Base-by-base conservation (phyloP, 164 flowering plant species). In the Umbilicus rupestris region DNA sequence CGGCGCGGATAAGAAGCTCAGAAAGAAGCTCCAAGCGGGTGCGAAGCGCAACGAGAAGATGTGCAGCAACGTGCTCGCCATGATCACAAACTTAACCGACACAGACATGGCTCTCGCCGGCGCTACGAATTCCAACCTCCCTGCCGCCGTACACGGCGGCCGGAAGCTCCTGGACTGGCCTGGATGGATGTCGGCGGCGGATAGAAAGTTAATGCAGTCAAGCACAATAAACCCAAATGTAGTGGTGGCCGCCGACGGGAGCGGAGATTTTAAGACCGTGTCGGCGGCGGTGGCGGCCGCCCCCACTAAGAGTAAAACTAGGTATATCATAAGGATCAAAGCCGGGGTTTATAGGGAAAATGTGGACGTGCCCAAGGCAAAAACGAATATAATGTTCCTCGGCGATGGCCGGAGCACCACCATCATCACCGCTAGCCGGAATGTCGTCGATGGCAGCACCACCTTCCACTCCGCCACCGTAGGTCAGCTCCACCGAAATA, bases 381-480 rank as follows among this genome's bases (percentile, higher is more conserved):
- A 91, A 83, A 83, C 74, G 0, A 85, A 88, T 59, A 70, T 94
- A 1, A 88, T 91, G 99, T 89, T 94, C 45, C 0, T 86, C 41
- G 97, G 99, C n/a, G 99, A 91, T 58, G 97, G 92, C 7, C 77
- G 91, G 46, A 79, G 14, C 19, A 83, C 19, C 37, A 91, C 99
- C 5, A 85, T 91, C 46, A 91, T 91, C 69, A 94, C 96, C 2
- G 97, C 68, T 0, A 89, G 84, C 31, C 75, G 75, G 26, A 50
- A 50, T 24, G 57, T 50, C 5, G 57, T 50, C 22, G 57, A 50
- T 28, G 57, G 57, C 12, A 86, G 91, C 82, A 94, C 97, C 39
- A 93, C 98, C 47, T 93, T 89, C 78, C 57, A 84, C 16, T 93
- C 98, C 33, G 98, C 98, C 15, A 93, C 97, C 0, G 94, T 93